phyloP scores from a whole-genome alignment of 331 rosid genomes.

The Quercus tomentella region DNA sequence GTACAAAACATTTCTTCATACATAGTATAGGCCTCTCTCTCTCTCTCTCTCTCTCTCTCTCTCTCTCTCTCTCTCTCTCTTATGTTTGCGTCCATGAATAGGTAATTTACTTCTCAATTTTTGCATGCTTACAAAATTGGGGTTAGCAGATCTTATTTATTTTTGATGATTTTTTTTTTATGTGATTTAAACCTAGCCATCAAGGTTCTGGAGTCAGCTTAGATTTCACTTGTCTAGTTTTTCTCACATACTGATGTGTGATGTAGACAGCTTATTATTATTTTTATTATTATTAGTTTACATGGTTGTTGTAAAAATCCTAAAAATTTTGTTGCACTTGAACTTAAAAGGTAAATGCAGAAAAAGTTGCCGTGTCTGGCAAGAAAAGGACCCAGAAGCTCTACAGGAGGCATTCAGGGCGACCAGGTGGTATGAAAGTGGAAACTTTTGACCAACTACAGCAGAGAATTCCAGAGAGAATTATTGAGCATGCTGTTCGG shows the following conservation, averaged over 20 bases:
- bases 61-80: not conserved
- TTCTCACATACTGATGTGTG: not conserved
- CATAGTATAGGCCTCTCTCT: not conserved
- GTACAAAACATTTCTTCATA: not conserved
- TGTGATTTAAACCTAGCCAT: not conserved
- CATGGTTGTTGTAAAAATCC: constrained; percentile 2
- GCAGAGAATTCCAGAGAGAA: constrained; percentile 85
- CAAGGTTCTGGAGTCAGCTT: not conserved
- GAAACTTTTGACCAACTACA: constrained; percentile 91
- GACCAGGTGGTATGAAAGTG: constrained; percentile 93
- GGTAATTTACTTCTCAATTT: not conserved
- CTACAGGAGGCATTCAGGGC: constrained; percentile 92
- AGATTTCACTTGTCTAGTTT: not conserved
- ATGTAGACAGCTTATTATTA: not conserved
- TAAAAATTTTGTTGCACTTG: constrained; percentile 20
- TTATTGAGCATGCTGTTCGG: constrained; percentile 92
- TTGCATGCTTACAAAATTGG: not conserved
- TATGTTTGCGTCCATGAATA: not conserved
- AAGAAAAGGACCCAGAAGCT: constrained; percentile 89
- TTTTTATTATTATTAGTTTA: not conserved
- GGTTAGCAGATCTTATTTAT: not conserved
- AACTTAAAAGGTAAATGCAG: constrained; percentile 71
- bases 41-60: not conserved
- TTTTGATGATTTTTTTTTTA: not conserved
- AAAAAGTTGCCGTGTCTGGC: constrained; percentile 81